phyloP scores from a whole-genome alignment of 352 stramenopile genomes.

The Pythium scleroteichum region DNA sequence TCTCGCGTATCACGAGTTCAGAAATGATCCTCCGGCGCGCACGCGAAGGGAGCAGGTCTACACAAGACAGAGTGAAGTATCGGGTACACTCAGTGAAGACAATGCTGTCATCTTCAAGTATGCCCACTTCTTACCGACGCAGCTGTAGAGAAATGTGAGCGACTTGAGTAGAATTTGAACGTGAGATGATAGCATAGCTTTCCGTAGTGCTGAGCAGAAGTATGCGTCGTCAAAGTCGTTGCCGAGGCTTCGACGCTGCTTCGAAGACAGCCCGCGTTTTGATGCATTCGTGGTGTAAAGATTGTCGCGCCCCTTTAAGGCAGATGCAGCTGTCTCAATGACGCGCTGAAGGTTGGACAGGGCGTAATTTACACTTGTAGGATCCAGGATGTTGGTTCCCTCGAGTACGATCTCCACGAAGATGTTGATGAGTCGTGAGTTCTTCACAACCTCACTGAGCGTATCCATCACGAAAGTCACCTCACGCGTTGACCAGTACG shows the following conservation, averaged over 20 bases:
- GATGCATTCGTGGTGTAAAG: not conserved
- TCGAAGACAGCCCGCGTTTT: not conserved
- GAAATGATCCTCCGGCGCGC: slow-evolving; percentile 66
- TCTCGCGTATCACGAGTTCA: slow-evolving; percentile 78
- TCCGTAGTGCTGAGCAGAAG: slow-evolving; percentile 71
- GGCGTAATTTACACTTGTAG: slow-evolving; percentile 81
- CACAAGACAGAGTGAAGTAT: too few relatives aligned
- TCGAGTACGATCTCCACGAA: slow-evolving; percentile 82
- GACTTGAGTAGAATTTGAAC: slow-evolving; percentile 87
- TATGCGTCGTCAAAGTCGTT: slow-evolving; percentile 64
- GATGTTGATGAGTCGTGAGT: slow-evolving; percentile 67
- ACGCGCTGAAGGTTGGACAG: slow-evolving; percentile 78
- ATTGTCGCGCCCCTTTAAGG: not conserved
- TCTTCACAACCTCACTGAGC: slow-evolving; percentile 62
- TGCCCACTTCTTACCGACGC: slow-evolving; percentile 74
- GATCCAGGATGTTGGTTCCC: slow-evolving; percentile 82
- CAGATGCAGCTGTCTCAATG: slow-evolving; percentile 29
- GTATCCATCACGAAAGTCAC: slow-evolving; percentile 40
- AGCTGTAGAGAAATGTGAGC: slow-evolving; percentile 85
- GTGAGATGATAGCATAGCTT: slow-evolving; percentile 67
- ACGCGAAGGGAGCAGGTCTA: slow-evolving; percentile 67
- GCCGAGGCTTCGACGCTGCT: slow-evolving; percentile 8
- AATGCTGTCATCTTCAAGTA: too few relatives aligned
- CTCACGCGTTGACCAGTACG: slow-evolving; percentile 69
- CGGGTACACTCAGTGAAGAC: too few relatives aligned